These are phyloP conservation scores for Torulaspora maleeae DNA, from an alignment of 805 yeast genomes.

Conservation along the genomic window DNA sequence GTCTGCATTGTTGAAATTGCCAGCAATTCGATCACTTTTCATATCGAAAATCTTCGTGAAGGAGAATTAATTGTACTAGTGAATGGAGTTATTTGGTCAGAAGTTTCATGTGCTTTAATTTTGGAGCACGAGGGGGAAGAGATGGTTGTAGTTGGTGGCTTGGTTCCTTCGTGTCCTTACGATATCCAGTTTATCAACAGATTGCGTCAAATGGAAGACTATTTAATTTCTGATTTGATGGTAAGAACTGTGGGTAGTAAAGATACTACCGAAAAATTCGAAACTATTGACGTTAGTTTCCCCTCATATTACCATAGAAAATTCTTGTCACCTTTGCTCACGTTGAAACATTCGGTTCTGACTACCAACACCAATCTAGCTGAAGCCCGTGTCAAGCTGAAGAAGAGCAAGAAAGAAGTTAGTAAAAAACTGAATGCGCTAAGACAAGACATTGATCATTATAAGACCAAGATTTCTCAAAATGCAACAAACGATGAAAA, in stretches of 20 bases:
- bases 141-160: constrained; percentile 56
- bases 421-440: constrained; percentile 48
- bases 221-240: constrained; percentile 38
- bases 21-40: constrained; percentile 49
- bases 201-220: constrained; percentile 33
- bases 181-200: constrained; percentile 46
- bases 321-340: constrained; percentile 54
- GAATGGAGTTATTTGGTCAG: constrained; percentile 68
- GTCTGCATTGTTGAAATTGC: constrained; percentile 48
- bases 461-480: constrained; percentile 44
- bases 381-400: constrained; percentile 53
- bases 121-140: constrained; percentile 42
- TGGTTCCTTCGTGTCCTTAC: constrained; percentile 61
- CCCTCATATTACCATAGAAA: constrained; percentile 37
- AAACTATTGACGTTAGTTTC: constrained; percentile 31
- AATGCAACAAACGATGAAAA: constrained; percentile 55
- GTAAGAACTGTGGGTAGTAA: constrained; percentile 35
- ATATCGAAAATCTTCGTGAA: constrained; percentile 42
- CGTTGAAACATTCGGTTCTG: constrained; percentile 59
- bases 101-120: constrained; percentile 46
- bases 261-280: constrained; percentile 17
- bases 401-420: constrained; percentile 54
- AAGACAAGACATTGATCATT: constrained; percentile 52
- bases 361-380: constrained; percentile 58
- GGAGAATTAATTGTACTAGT: constrained; percentile 46